Base-by-base conservation (phyloP, 768 basidiomycete species). In the Leccinum truebloodii region DNA sequence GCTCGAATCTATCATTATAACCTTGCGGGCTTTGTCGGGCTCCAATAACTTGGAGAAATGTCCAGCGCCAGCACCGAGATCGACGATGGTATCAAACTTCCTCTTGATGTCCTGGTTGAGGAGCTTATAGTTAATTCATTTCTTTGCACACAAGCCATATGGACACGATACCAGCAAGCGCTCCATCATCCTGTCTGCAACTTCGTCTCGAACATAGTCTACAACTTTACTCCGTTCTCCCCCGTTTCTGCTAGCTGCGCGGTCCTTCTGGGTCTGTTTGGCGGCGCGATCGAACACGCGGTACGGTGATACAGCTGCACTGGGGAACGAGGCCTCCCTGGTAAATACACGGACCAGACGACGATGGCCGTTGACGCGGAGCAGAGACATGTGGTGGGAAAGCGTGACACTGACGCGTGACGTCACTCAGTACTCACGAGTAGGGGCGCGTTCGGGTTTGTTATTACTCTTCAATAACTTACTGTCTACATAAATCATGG, bases 121-220 rank as follows among this genome's bases (percentile, higher is more conserved):
- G 53, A 10, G 5, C 24, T 41, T 10, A 4, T n/a, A 50, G 52
- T 65, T 48, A 61, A 59, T 48, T 46, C 53, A 26, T 52, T 34
- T 32, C 20, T 28, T 22, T 26, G 34, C 58, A 55, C 32, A 49
- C 46, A 54, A 34, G 51, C 3, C 39, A 56, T 54, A 52, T 63
- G 46, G 61, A 64, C 48, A 59, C 57, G 78, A 63, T 69, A 94
- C 96, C 79, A 92, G 74, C 63, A 99, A 84, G 58, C 96, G 82
- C 70, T 98, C 96, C 76, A 94, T 84, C 83, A 98, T 83, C 60
- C 89, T 81, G 63, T 94, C 92, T 22, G 95, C 94, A 9, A 95
- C 86, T 71, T 96, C 96, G 58, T 93, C 84, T 46, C 93, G 84
- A 30, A 99, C 78, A 75, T 98, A 98, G 79, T 99, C 96, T 6